These are phyloP conservation scores for Fusarium sambucinum DNA, from an alignment of 2,329 filamentous ascomycete species.

Conservation along the genomic window DNA sequence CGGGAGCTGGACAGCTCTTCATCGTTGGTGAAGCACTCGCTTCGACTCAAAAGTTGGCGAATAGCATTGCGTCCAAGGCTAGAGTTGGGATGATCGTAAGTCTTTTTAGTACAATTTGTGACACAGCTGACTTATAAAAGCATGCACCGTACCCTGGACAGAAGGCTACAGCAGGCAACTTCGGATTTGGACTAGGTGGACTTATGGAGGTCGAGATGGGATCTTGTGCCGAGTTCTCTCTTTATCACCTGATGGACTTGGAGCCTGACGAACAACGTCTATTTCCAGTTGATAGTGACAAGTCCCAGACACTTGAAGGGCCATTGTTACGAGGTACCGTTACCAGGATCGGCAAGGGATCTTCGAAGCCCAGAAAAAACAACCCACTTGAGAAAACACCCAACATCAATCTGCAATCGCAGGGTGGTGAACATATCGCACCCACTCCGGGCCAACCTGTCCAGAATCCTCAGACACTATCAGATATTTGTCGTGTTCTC, in stretches of 20 bases:
- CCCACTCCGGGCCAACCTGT: accelerated
- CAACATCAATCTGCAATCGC: neutral
- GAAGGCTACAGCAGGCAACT: conserved; percentile 65
- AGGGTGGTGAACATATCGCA: neutral
- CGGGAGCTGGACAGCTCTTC: conserved; percentile 51
- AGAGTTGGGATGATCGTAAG: conserved; percentile 49
- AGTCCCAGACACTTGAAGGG: neutral
- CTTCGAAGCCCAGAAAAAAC: accelerated
- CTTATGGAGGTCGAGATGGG: conserved; percentile 50
- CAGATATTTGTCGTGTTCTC: conserved; percentile 57
- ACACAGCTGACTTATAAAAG: neutral
- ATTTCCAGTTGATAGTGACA: accelerated
- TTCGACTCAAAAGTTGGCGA: conserved; percentile 58
- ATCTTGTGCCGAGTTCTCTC: conserved; percentile 57
- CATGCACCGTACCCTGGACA: conserved; percentile 64
- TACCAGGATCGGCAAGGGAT: conserved; percentile 14
- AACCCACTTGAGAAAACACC: accelerated
- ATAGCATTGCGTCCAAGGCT: conserved; percentile 49
- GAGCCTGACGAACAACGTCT: conserved; percentile 45
- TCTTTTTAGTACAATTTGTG: accelerated
- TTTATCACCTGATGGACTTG: conserved; percentile 64
- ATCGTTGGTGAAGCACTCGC: conserved; percentile 62
- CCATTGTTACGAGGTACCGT: conserved; percentile 5
- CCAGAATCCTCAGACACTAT: conserved; percentile 14
- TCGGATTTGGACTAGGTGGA: conserved; percentile 54